Conservation (phyloP, 1,284 basidiomycete genomes). For the Tilletiopsis washingtonensis region DNA sequence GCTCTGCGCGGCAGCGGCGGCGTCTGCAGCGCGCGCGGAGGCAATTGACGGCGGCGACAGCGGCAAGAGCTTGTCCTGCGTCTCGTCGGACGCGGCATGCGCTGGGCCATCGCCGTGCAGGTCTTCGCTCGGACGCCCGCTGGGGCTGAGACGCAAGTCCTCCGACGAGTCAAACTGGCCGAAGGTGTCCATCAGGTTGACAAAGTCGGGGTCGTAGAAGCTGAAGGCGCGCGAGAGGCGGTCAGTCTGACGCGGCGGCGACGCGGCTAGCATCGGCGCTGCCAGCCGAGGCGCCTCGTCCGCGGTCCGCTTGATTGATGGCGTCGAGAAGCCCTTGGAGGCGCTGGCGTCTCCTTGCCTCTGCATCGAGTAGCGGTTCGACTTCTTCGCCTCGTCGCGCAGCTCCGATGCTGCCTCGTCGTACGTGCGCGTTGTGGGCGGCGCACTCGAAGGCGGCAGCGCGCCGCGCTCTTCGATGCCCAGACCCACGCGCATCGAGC, state of each 20-base stretch:
- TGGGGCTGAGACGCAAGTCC: constrained; percentile 7
- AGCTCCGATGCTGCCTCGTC: too few relatives aligned
- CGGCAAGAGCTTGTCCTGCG: not conserved
- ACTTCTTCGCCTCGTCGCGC: too few relatives aligned
- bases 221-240: constrained; percentile 56
- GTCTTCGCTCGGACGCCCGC: too few relatives aligned
- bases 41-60: not conserved
- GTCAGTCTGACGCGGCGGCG: not conserved
- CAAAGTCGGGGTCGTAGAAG: constrained; percentile 68
- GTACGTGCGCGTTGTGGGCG: not conserved
- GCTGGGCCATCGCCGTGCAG: too few relatives aligned
- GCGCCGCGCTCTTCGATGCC: too few relatives aligned
- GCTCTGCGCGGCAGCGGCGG: not conserved
- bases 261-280: too few relatives aligned
- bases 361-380: too few relatives aligned
- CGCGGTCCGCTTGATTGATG: too few relatives aligned
- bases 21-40: not conserved
- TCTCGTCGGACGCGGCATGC: too few relatives aligned
- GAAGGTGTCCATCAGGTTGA: constrained; percentile 50
- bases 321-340: not conserved
- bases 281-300: too few relatives aligned
- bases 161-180: constrained; percentile 30
- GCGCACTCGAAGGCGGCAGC: not conserved
- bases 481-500: too few relatives aligned
- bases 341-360: not conserved